Evolutionary conservation across 169 alveolate species (phyloP).

Genomic region (Plasmodium gallinaceum): DNA sequence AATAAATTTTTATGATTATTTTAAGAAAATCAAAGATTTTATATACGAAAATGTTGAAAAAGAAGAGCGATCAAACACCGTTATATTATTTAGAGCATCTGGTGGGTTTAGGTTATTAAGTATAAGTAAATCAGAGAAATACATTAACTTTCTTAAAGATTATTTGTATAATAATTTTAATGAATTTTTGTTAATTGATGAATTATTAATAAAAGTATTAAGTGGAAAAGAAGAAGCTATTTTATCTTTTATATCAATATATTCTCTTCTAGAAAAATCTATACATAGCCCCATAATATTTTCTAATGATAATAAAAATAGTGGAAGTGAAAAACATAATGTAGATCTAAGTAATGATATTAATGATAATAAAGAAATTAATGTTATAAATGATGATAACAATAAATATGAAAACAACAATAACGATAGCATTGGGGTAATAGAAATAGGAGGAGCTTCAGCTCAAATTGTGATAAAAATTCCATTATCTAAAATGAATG

Average conservation of each 20-base stretch:
- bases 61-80: constrained; percentile 40
- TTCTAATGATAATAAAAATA: constrained; percentile 5
- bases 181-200: constrained; percentile 72
- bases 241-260: constrained; percentile 72
- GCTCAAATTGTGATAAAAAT: constrained; percentile 69
- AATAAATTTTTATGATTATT: constrained; percentile 54
- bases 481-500: constrained; percentile 64
- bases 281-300: constrained; percentile 60
- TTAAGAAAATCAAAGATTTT: constrained; percentile 65
- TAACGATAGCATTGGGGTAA: constrained; percentile 47
- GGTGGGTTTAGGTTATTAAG: constrained; percentile 77
- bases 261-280: constrained; percentile 54
- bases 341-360: not conserved
- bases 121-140: constrained; percentile 40
- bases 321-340: not conserved
- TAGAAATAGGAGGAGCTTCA: constrained; percentile 78
- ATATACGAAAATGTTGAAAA: constrained; percentile 42
- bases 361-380: not conserved
- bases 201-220: constrained; percentile 57
- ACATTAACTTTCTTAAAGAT: constrained; percentile 47
- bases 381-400: too few relatives aligned
- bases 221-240: constrained; percentile 80
- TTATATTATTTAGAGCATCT: constrained; percentile 68
- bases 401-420: not conserved
- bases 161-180: constrained; percentile 42